A percentile compares a stretch with the other conserved stretches of the same genome.
Conservation (phyloP, 371 early-diverging fungal genomes). For the Mortierella sp. region DNA sequence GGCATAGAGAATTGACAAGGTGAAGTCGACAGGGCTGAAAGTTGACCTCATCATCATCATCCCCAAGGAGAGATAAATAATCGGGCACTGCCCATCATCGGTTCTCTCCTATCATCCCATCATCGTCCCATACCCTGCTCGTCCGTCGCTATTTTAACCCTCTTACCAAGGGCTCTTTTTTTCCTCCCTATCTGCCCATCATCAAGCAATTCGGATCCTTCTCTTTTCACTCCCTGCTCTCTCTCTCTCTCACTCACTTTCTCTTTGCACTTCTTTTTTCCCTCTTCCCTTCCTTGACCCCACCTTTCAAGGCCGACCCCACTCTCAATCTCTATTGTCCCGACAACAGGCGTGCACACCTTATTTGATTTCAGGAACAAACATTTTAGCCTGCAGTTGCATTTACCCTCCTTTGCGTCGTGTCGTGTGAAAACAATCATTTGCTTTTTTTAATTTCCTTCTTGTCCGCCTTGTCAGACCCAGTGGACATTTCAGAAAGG, state of each 20-base stretch:
- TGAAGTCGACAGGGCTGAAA: neutral
- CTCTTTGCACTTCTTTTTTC: neutral
- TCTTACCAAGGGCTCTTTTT: neutral
- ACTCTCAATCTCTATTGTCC: neutral
- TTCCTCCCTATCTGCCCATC: neutral
- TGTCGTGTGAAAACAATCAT: no score
- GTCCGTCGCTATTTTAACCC: neutral
- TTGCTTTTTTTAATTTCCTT: no score
- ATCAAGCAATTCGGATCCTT: no score
- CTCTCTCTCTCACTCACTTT: neutral
- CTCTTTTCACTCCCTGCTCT: neutral
- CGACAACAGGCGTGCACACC: neutral
- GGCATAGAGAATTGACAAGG: no score
- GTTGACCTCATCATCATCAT: no score
- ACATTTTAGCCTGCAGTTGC: no score
- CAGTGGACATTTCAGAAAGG: no score
- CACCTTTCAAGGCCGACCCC: neutral
- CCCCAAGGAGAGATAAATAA: no score
- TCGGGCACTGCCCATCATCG: no score
- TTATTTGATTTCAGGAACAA: no score
- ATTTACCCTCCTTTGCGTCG: no score
- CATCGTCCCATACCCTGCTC: neutral
- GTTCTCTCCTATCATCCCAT: neutral
- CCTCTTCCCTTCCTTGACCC: neutral
- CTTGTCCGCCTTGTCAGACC: no score